Evolutionary conservation across 495 filamentous ascomycete genomes (phyloP), one percentile per base, ranked within the genome.

Genomic region (Neurospora intermedia): DNA sequence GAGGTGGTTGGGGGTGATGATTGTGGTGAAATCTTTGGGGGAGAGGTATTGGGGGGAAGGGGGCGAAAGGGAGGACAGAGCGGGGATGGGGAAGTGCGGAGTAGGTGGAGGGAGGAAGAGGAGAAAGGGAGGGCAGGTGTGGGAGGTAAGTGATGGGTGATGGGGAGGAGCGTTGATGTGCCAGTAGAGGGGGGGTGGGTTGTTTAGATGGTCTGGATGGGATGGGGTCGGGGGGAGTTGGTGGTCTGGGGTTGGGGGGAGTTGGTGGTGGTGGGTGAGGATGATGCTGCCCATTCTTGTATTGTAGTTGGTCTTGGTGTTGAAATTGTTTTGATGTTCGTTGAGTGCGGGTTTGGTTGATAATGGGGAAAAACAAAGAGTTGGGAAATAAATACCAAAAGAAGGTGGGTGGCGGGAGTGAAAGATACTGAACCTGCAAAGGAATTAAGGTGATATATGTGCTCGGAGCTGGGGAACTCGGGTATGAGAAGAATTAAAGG

Each of bases 101-200:
- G n/a, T n/a, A n/a, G n/a, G n/a, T n/a, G n/a, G n/a, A n/a, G n/a
- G n/a, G n/a, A n/a, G n/a, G n/a, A n/a, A n/a, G n/a, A n/a, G 78
- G 48, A 97, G 87, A 80, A 88, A 95, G 39, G 85, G 84, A 0
- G 94, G 94, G 76, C 93, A 96, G 79, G 31, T 82, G 76, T 20
- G 79, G 27, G 85, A 84, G 0, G 94, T 93, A 76, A 92, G 94
- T 40, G 87, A 79, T 23, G 83, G 76, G 23, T 66, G 54, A 7
- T 0, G 0, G 3, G 54, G 82, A 5, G 91, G 90, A 18, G 96
- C 81, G 79, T 97, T 96, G 75, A 93, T 85, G 54, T 92, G 88
- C 93, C 92, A 97, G 84, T 91, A 27, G 15, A 0, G 3, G 27
- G 27, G 27, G 3, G 27, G 27, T 31, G 2, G 1, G 27, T 31